Base-by-base conservation (phyloP, 129 eudicot species). In the Rutidosis leptorrhynchoides region DNA sequence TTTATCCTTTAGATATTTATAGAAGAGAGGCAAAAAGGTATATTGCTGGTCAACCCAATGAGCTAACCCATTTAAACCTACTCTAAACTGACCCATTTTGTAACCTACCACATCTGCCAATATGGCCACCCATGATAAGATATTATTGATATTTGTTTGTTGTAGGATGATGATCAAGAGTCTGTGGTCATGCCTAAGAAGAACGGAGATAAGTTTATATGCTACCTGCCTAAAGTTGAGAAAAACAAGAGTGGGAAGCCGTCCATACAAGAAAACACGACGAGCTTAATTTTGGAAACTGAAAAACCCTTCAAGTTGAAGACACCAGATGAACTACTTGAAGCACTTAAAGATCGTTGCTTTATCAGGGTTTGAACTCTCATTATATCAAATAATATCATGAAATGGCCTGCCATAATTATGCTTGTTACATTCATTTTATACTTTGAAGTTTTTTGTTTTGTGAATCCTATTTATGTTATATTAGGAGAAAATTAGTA, bases 261-360 rank as follows among this genome's bases (percentile, higher is more conserved):
- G 42, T 66, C 84, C 52, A 71, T 66, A 64, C 99, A 71, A 29
- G 85, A 83, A 74, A 92, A 93, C 73, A 80, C 85, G 21, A 89
- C 92, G 46, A 89, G 95, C 67, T 75, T 93, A 74, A 86, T 93
- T 45, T 57, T 93, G 83, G 98, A 82, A 73, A 77, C 89, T 21
- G 96, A 88, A 82, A 88, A 83, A 69, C 96, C 76, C 30, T 37
- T 82, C 70, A 88, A 88, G 42, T 74, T 82, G 73, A 93, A 93
- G 85, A 93, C 96, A 43, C 96, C 98, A 25, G 98, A 93, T 77
- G 98, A 93, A 83, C 90, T 93, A 42, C 92, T 93, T 71, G 95
- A 89, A 82, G 86, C 81, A 35, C 78, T 93, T 24, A 84, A 86
- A 79, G 96, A 89, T 26, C 74, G 53, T 43, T 93, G 99, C 81